Base-by-base conservation (phyloP, 1,284 basidiomycete genomes). In the Boletus smithii region DNA sequence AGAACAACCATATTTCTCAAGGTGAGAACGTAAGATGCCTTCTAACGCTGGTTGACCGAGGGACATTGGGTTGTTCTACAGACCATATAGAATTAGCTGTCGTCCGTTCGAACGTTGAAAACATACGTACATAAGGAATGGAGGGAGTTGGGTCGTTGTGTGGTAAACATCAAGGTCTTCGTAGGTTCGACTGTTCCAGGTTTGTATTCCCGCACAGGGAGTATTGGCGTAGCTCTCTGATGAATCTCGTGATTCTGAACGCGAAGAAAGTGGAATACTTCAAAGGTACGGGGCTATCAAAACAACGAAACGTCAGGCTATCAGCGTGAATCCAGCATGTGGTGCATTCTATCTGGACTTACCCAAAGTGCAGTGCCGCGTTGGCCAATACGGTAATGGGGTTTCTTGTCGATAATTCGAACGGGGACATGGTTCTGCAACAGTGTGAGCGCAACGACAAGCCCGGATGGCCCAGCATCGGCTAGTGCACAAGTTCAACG, bases 381-480 rank as follows among this genome's bases (percentile, higher is more conserved):
- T 18, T 65, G 61, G 3, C 59, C 56, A n/a, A 54, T 31, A 6
- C 22, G 56, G 24, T 58, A 50, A 0, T 54, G 49, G 2, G 30
- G 42, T 10, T 56, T 59, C 42, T 67, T 72, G 17, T 71, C 62
- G 16, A 73, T 60, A 27, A 72, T 60, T 16, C 70, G 69, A 8
- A 72, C 63, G 2, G 65, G 60, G 42, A 76, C 55, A n/a, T 71
- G 67, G 31, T 72, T 69, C 37, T 67, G 65, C 41, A 73, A 59
- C 20, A 80, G 63, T 0, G 72, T 67, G 10, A 72, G 69, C 0
- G 77, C 77, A 16, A 69, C 70, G 11, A 68, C 69, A 31, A 80
- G 67, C 22, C 78, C 79, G 0, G 75, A 59, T 29, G 78, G 71
- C 11, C 77, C 79, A 22, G 71, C 75, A 4, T 76, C 78, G 37